Percentiles rank a stretch among this genome's conserved stretches.
Conservation (phyloP, 768 basidiomycete genomes). For the Trametes punicea region DNA sequence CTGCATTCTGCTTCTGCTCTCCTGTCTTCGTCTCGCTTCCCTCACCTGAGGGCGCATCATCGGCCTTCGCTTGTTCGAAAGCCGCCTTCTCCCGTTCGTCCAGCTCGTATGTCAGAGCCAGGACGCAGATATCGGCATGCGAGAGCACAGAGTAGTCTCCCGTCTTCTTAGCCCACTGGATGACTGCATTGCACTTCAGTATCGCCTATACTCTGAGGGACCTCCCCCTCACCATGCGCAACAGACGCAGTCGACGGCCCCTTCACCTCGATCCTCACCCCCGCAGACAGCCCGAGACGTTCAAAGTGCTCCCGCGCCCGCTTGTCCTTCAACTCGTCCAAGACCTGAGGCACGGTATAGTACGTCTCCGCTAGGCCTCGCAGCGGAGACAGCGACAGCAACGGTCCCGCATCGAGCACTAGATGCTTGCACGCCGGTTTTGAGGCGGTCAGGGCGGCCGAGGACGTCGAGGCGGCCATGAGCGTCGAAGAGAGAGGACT, state of each 20-base stretch:
- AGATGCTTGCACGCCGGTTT: slow-evolving; percentile 66
- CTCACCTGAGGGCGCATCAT: slow-evolving; percentile 15
- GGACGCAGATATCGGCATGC: slow-evolving; percentile 82
- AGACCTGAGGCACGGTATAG: slow-evolving; percentile 85
- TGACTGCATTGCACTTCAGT: slow-evolving; percentile 51
- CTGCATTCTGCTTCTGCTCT: not conserved
- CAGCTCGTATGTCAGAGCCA: slow-evolving; percentile 83
- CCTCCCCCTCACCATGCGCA: slow-evolving; percentile 46
- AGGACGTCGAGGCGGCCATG: slow-evolving; percentile 22
- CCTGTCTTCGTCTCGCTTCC: not conserved
- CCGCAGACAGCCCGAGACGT: slow-evolving; percentile 67
- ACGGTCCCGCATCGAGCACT: slow-evolving; percentile 90
- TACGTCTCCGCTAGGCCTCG: slow-evolving; percentile 86
- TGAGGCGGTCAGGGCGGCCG: slow-evolving; percentile 11
- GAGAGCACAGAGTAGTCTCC: slow-evolving; percentile 95
- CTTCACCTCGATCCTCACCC: slow-evolving; percentile 69
- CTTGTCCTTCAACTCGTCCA: slow-evolving; percentile 86
- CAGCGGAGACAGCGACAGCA: slow-evolving; percentile 85
- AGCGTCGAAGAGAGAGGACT: slow-evolving; percentile 10
- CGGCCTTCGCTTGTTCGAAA: slow-evolving; percentile 23
- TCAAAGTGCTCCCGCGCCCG: slow-evolving; percentile 86
- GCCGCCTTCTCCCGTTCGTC: slow-evolving; percentile 49
- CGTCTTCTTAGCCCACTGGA: slow-evolving; percentile 89
- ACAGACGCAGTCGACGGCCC: slow-evolving; percentile 70
- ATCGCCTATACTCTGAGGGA: not conserved